Evolutionary conservation across 2,329 filamentous ascomycete species (phyloP).

Genomic region (Diaporthe longicolla): DNA sequence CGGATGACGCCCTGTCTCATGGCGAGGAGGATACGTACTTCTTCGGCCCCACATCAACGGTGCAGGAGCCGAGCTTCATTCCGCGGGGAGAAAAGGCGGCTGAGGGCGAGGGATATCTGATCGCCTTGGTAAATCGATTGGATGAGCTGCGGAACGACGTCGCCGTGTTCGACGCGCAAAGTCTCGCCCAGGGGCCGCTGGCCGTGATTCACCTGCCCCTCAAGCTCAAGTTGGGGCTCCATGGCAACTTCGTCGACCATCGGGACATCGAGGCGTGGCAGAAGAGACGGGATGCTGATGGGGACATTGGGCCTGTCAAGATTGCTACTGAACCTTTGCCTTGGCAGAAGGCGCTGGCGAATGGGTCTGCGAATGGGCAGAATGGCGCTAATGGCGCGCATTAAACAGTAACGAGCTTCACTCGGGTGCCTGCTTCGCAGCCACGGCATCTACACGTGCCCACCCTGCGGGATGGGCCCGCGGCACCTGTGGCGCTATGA

Average conservation of each 20-base stretch:
- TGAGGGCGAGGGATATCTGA: constrained; percentile 66
- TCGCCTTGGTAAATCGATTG: constrained; percentile 61
- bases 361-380: constrained; percentile 6
- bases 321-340: constrained; percentile 54
- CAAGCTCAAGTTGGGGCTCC: constrained; percentile 57
- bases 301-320: constrained; percentile 57
- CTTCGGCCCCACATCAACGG: constrained; percentile 59
- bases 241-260: constrained; percentile 60
- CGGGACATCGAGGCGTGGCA: constrained; percentile 60
- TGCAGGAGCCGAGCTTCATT: constrained; percentile 69
- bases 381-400: constrained; percentile 27
- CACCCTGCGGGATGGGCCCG: no score
- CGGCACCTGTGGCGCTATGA: no score
- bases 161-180: constrained; percentile 58
- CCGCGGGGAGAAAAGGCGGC: constrained; percentile 55
- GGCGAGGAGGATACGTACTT: constrained; percentile 59
- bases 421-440: no score
- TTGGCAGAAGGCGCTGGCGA: constrained; percentile 52
- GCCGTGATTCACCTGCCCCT: constrained; percentile 58
- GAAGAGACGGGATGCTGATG: constrained; percentile 50
- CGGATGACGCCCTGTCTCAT: constrained; percentile 45
- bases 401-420: no score
- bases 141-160: constrained; percentile 61
- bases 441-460: no score
- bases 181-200: constrained; percentile 55